A percentile compares a stretch with the other conserved stretches of the same genome.
These are phyloP conservation scores for Solanum infundibuliforme DNA, from an alignment of 257 asterid species.

Conservation along the genomic window DNA sequence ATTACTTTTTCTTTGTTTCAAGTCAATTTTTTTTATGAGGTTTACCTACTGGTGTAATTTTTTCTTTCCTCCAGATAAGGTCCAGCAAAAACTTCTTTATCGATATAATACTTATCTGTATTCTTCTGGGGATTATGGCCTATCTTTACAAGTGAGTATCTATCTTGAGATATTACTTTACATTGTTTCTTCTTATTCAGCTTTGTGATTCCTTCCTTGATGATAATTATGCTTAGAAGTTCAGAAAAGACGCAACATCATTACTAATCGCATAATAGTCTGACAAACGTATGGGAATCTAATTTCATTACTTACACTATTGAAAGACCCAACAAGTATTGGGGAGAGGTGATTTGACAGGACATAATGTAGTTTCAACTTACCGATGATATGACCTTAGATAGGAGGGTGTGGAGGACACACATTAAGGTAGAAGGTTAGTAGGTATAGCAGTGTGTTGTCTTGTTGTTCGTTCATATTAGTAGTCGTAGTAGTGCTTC, in stretches of 20 bases:
- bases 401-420: not conserved
- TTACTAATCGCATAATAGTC: not conserved
- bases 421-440: not conserved
- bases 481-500: not conserved
- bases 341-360: not conserved
- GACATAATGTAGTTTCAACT: not conserved
- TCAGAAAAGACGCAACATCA: not conserved
- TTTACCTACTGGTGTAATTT: not conserved
- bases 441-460: not conserved
- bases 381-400: not conserved
- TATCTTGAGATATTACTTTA: not conserved
- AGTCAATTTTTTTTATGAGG: not conserved
- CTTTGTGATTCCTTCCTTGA: not conserved
- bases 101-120: slow-evolving; percentile 57
- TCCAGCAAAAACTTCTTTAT: slow-evolving; percentile 59
- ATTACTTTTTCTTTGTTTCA: not conserved
- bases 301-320: not conserved
- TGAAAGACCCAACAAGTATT: not conserved
- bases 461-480: not conserved
- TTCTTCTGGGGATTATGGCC: slow-evolving; percentile 68
- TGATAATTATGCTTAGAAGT: not conserved
- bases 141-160: slow-evolving; percentile 82
- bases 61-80: slow-evolving; percentile 41
- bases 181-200: not conserved
- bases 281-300: not conserved